Base-by-base conservation (phyloP, 1,284 basidiomycete species). In the Puccinia polysora region DNA sequence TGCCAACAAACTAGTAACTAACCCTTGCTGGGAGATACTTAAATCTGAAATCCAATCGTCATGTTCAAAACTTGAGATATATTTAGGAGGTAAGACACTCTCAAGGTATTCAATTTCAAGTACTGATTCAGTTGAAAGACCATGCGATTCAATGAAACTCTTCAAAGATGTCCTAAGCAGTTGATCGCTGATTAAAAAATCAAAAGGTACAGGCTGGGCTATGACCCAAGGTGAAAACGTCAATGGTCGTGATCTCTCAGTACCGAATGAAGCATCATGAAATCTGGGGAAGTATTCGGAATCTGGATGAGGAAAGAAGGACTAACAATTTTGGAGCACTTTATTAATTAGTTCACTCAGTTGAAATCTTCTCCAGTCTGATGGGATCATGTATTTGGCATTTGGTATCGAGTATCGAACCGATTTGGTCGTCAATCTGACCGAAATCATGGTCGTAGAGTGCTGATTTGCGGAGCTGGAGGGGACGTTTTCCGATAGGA, bases 341-440 rank as follows among this genome's bases (percentile, higher is more conserved):
- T 96, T 95, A 83, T 98, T 98, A 76, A 99, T 88, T 58, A 97
- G 87, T 75, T 97, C 93, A 0, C 94, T 97, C n/a, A 98, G 88
- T 78, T 97, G 95, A 79, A 90, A 96, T 18, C 94, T 87, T 71
- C 85, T 86, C 94, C 94, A 98, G 80, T 86, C 83, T 1, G 87
- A 83, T 0, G 95, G 95, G 28, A 98, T 89, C 86, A 97, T 89
- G 80, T 94, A 97, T 78, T 92, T 94, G 79, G 92, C 89, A 0
- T 87, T 83, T 0, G 94, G 95, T 28, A 98, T 86, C 14, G 86
- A 84, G 81, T 94, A 91, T 38, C 78, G 73, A 0, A 83, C 81
- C 0, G 89, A 88, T 73, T 88, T 84, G 0, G 93, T 96, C 50
- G 85, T 87, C 75, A 97, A 88, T 18, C 89, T 82, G 74, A 92